Conservation (phyloP, 2,329 filamentous ascomycete genomes). For the Alternaria sp. region DNA sequence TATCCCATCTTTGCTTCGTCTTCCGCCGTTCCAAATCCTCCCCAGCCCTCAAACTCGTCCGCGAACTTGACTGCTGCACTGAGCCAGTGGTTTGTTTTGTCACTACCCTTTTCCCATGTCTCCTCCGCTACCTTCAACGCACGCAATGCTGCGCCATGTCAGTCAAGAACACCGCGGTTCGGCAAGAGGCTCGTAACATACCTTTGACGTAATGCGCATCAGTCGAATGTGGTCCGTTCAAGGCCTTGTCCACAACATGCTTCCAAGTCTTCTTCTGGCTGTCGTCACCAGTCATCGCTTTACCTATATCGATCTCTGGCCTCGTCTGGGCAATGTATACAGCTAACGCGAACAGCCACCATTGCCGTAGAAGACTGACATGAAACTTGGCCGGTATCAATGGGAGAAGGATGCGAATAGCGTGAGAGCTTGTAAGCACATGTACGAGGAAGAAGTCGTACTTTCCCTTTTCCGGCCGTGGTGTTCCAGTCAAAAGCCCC, state of each 20-base stretch:
- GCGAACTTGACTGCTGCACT: constrained; percentile 74
- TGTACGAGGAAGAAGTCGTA: constrained; percentile 89
- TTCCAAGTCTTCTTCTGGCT: constrained; percentile 75
- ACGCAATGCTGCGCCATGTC: constrained; percentile 63
- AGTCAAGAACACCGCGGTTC: constrained; percentile 5
- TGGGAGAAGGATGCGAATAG: constrained; percentile 83
- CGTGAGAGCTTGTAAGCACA: constrained; percentile 79
- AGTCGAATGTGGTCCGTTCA: constrained; percentile 70
- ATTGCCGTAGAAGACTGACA: constrained; percentile 76
- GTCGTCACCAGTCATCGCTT: constrained; percentile 63
- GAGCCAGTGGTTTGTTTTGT: constrained; percentile 70
- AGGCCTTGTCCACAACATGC: constrained; percentile 73
- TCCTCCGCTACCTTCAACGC: constrained; percentile 75
- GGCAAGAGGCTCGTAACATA: constrained; percentile 37
- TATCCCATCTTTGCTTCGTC: constrained; percentile 35
- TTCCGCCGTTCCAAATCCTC: constrained; percentile 50
- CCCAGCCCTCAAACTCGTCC: constrained; percentile 76
- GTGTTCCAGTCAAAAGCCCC: constrained; percentile 64
- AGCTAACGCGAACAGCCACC: constrained; percentile 84
- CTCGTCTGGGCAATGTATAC: constrained; percentile 79
- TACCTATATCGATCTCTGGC: constrained; percentile 72
- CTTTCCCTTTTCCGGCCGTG: constrained; percentile 48
- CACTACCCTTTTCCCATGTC: constrained; percentile 67
- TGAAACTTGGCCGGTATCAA: constrained; percentile 77
- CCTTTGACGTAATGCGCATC: constrained; percentile 90